A percentile compares a stretch with the other conserved stretches of the same genome.
These are phyloP conservation scores for Arachnopeziza araneosa DNA, from an alignment of 2,329 filamentous ascomycete genomes.

Conservation along the genomic window DNA sequence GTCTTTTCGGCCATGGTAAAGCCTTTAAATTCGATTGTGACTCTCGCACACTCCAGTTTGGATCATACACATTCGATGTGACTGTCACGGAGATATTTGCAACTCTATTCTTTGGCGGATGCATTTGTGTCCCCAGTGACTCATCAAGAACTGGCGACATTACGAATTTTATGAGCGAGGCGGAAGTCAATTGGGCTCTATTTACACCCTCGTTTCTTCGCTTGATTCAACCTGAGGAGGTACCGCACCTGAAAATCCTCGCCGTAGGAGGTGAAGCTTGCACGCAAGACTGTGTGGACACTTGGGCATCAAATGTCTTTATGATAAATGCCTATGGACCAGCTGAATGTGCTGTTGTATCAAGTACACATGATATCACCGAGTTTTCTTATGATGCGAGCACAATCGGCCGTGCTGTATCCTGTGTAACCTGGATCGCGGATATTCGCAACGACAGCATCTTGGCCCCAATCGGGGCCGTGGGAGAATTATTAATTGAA, in stretches of 20 bases:
- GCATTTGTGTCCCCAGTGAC: constrained; percentile 36
- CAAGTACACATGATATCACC: constrained; percentile 19
- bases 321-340: constrained; percentile 36
- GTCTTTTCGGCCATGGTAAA: constrained; percentile 29
- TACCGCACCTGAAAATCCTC: constrained; percentile 18
- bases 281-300: constrained; percentile 33
- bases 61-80: constrained; percentile 6
- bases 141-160: constrained; percentile 33
- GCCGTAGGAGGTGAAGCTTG: constrained; percentile 27
- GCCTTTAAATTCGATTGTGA: constrained; percentile 21
- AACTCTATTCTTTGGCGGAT: constrained; percentile 32
- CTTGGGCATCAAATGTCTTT: constrained; percentile 28
- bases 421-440: constrained; percentile 32
- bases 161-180: constrained; percentile 19
- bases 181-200: constrained; percentile 16
- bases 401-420: neutral
- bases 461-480: neutral
- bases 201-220: constrained; percentile 27
- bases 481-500: neutral
- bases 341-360: neutral
- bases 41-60: constrained; percentile 8
- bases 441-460: neutral
- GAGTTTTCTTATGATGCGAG: no score
- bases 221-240: constrained; percentile 12
- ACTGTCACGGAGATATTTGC: constrained; percentile 32